Percentiles rank a stretch among this genome's conserved stretches.
Conservation (phyloP, 768 basidiomycete genomes). For the Sistotremastrum suecicum region DNA sequence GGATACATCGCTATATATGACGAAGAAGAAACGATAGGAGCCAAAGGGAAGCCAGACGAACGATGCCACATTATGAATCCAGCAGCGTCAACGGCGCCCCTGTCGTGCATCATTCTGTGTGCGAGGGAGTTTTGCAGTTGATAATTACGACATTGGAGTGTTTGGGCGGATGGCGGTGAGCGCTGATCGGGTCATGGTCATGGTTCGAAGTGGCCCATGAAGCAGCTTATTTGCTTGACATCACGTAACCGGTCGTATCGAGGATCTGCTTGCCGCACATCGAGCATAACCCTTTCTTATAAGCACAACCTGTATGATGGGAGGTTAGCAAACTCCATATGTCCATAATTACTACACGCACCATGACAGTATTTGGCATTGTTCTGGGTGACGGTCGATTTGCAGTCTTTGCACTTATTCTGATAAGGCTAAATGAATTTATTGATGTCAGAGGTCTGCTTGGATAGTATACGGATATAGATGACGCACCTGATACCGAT, state of each 20-base stretch:
- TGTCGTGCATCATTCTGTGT: too few relatives aligned
- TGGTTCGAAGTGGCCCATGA: too few relatives aligned
- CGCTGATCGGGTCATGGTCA: too few relatives aligned
- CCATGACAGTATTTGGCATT: slow-evolving; percentile 84
- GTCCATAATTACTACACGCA: slow-evolving; percentile 18
- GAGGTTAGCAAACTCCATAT: slow-evolving; percentile 3
- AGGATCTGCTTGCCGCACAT: slow-evolving; percentile 82
- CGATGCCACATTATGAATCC: too few relatives aligned
- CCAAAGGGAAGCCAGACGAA: too few relatives aligned
- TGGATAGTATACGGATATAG: neutral
- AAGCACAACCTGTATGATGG: slow-evolving; percentile 54
- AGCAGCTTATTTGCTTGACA: slow-evolving; percentile 59
- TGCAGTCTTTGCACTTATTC: slow-evolving; percentile 79
- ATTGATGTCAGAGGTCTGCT: neutral
- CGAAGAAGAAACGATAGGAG: too few relatives aligned
- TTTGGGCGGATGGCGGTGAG: too few relatives aligned
- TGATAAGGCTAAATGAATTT: slow-evolving; percentile 60
- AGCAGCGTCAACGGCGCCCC: too few relatives aligned
- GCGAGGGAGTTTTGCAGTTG: too few relatives aligned
- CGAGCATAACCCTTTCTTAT: slow-evolving; percentile 74
- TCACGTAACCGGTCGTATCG: slow-evolving; percentile 70
- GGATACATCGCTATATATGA: too few relatives aligned
- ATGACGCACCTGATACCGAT: slow-evolving; percentile 54
- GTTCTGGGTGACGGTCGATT: slow-evolving; percentile 73
- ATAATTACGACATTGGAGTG: too few relatives aligned